Percentiles rank a stretch among this genome's conserved stretches.
phyloP scores from a whole-genome alignment of 2,329 filamentous ascomycete species.

The Thielaviopsis ethacetica region DNA sequence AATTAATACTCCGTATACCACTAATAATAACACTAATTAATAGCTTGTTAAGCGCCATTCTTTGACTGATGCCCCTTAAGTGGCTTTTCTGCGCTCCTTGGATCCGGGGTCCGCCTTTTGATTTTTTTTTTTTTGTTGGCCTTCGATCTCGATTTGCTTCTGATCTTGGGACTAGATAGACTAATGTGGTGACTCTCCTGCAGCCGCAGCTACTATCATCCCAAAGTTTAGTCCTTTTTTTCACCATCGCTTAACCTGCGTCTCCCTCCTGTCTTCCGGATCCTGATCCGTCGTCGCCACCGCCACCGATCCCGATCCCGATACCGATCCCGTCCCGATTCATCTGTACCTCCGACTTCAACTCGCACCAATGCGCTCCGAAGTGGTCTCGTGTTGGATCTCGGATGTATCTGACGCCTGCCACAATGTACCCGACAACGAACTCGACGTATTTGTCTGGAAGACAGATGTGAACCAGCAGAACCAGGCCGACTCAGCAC shows the following conservation, averaged over 20 bases:
- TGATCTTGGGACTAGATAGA: background rate
- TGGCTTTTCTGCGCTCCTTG: background rate
- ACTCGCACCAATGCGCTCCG: constrained; percentile 4
- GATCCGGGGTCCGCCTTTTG: background rate
- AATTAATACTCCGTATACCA: background rate
- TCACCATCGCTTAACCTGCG: no score
- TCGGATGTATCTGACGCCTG: constrained; percentile 9
- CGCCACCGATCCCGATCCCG: no score
- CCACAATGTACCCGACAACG: background rate
- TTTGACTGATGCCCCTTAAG: background rate
- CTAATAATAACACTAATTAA: background rate
- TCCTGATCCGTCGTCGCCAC: no score
- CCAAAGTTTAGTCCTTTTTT: no score
- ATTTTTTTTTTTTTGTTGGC: background rate
- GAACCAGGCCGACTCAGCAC: constrained; percentile 1
- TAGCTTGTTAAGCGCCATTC: background rate
- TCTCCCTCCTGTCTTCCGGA: no score
- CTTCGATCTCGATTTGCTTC: background rate
- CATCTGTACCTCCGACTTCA: background rate
- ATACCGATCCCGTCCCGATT: no score
- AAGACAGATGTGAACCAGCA: constrained; percentile 5
- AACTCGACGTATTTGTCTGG: constrained; percentile 9
- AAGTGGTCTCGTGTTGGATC: constrained; percentile 9
- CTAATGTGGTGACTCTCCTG: no score
- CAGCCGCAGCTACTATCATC: no score